These are phyloP conservation scores for Yarrowia hollandica DNA, from an alignment of 805 yeast species.

Conservation along the genomic window DNA sequence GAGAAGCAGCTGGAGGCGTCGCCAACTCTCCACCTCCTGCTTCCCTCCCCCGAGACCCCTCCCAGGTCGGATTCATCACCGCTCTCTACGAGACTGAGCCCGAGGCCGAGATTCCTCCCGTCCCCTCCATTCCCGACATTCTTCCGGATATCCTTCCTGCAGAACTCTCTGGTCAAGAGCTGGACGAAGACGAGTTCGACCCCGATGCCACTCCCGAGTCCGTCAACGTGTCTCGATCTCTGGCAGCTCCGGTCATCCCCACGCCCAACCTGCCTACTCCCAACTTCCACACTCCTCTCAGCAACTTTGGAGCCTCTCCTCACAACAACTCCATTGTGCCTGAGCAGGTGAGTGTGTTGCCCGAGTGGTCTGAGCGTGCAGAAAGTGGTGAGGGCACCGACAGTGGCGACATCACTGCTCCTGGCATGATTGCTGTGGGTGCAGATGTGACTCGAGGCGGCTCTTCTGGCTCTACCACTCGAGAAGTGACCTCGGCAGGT, in stretches of 20 bases:
- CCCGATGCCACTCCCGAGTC: slow-evolving; percentile 15
- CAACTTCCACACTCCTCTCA: slow-evolving; percentile 18
- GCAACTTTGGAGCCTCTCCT: neutral
- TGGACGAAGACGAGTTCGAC: neutral
- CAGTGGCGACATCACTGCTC: neutral
- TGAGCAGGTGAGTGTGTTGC: slow-evolving; percentile 17
- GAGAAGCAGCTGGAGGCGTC: neutral
- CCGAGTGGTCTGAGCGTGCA: slow-evolving; percentile 2
- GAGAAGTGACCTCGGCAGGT: no score
- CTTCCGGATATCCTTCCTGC: slow-evolving; percentile 1
- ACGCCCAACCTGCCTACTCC: slow-evolving; percentile 19
- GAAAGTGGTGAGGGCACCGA: slow-evolving; percentile 2
- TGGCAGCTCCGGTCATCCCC: slow-evolving; percentile 6
- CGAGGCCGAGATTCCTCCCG: neutral
- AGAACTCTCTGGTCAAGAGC: neutral
- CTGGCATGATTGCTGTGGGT: neutral
- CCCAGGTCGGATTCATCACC: slow-evolving; percentile 11
- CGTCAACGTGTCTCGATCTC: slow-evolving; percentile 7
- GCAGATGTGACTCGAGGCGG: no score
- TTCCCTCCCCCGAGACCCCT: neutral
- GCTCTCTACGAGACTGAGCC: neutral
- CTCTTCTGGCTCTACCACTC: no score
- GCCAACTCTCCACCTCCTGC: neutral
- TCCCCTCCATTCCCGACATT: slow-evolving; percentile 1
- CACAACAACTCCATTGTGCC: slow-evolving; percentile 22